Base-by-base conservation (phyloP, 768 basidiomycete species). In the Leucosporidium scottii region DNA sequence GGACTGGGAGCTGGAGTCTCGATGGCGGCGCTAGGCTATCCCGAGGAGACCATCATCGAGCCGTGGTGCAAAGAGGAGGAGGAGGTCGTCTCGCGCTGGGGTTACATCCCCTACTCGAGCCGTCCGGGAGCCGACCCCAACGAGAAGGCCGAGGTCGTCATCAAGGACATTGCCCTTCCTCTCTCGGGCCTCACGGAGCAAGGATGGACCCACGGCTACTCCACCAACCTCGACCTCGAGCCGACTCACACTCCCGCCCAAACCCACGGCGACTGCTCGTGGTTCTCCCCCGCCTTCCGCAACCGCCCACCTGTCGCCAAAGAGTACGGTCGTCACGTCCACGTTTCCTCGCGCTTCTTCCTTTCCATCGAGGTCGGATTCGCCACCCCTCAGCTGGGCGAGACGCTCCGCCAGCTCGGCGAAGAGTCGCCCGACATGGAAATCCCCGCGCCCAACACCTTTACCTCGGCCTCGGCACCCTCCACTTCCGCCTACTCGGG, bases 301-400 rank as follows among this genome's bases (percentile, higher is more conserved):
- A 51, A 49, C 13, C 67, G 74, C 20, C 61, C 73, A 13, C 69
- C 70, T 18, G 61, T 67, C 54, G 54, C 49, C 25, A 71, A 68
- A 47, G 71, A 72, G 57, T 75, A 74, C 67, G 68, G 65, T 25
- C 57, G 56, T 17, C 70, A 71, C 67, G 54, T 74, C 9, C 75
- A 76, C 65, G 74, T 69, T 56, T 74, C 74, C 17, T 61, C 70
- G 6, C 63, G 75, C 23, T 74, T 74, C 70, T 76, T 62, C 71
- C 63, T 76, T 59, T 73, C 72, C 44, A 66, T 76, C 67, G 74
- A 76, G 31, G 66, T 76, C 61, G 75, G 75, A 6, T 74, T 76
- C 62, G 74, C 74, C 21, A 57, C 61, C 23, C 72, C 70, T 36
- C 30, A 58, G 25, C 59, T 75, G 4, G 47, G 57, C 34, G 72